phyloP scores from a whole-genome alignment of 1,284 basidiomycete species.

The Ceratobasidium sp. region DNA sequence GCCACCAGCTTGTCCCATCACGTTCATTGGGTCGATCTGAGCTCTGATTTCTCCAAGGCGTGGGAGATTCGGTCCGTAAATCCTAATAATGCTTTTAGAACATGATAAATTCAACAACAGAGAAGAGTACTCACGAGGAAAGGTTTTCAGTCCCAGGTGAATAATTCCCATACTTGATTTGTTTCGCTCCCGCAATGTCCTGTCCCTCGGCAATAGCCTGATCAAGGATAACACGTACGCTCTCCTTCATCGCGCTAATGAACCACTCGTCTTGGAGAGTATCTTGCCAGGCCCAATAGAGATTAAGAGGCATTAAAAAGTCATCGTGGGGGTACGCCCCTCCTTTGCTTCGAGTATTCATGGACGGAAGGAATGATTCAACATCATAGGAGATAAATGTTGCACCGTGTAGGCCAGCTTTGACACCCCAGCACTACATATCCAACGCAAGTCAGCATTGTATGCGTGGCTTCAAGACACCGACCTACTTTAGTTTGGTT shows the following conservation, averaged over 20 bases:
- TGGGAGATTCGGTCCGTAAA: slow-evolving; percentile 66
- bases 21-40: slow-evolving; percentile 63
- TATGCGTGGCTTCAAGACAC: neutral
- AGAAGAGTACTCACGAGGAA: slow-evolving; percentile 8
- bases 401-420: slow-evolving; percentile 55
- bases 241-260: slow-evolving; percentile 59
- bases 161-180: slow-evolving; percentile 67
- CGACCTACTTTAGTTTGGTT: slow-evolving; percentile 65
- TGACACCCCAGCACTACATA: slow-evolving; percentile 58
- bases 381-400: slow-evolving; percentile 66
- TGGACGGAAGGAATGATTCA: slow-evolving; percentile 67
- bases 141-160: slow-evolving; percentile 53
- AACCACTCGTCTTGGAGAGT: slow-evolving; percentile 59
- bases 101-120: slow-evolving; percentile 50
- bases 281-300: slow-evolving; percentile 64
- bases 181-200: slow-evolving; percentile 57
- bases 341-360: slow-evolving; percentile 61
- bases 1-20: slow-evolving; percentile 73
- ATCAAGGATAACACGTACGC: slow-evolving; percentile 58
- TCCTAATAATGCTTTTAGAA: slow-evolving; percentile 62
- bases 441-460: slow-evolving; percentile 50
- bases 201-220: slow-evolving; percentile 64
- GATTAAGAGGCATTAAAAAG: slow-evolving; percentile 62
- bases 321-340: slow-evolving; percentile 58
- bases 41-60: slow-evolving; percentile 60